phyloP scores from a whole-genome alignment of 345 rosid genomes.

The Aquilaria yunnanensis region DNA sequence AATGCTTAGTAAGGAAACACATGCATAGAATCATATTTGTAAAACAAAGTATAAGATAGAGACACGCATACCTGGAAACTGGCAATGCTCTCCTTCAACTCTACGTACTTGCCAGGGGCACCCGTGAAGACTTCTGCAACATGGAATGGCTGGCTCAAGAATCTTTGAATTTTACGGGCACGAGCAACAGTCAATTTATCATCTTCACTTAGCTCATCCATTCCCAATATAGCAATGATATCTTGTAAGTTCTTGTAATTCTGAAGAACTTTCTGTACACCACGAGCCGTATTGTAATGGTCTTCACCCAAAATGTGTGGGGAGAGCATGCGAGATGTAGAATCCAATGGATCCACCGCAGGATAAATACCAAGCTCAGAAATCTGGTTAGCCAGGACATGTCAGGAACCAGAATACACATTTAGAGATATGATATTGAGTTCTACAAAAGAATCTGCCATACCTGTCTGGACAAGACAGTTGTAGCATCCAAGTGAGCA shows the following conservation, averaged over 20 bases:
- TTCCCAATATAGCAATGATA: constrained; percentile 97
- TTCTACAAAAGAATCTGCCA: not conserved
- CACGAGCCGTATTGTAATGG: constrained; percentile 97
- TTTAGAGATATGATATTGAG: too few species aligned
- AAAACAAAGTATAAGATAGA: not conserved
- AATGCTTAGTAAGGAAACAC: too few species aligned
- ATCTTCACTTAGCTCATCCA: constrained; percentile 99
- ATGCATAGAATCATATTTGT: too few species aligned
- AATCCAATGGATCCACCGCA: constrained; percentile 97
- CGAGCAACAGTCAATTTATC: constrained; percentile 96
- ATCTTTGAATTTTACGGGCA: constrained; percentile 94
- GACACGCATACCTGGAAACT: constrained; percentile 79
- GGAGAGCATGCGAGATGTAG: constrained; percentile 97
- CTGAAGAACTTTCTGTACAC: constrained; percentile 95
- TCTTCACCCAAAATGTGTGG: constrained; percentile 95
- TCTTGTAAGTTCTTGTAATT: constrained; percentile 99
- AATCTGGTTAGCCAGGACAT: constrained; percentile 33
- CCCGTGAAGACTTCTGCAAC: constrained; percentile 99
- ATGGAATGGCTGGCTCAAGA: constrained; percentile 99
- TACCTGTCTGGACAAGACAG: constrained; percentile 97
- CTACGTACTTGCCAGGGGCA: constrained; percentile 96
- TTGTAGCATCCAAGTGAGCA: constrained; percentile 98
- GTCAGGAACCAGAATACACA: not conserved
- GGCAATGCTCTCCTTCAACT: constrained; percentile 76
- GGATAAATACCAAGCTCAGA: constrained; percentile 99